Conservation (phyloP, 225 moss, liverwort and hornwort genomes). For the Anthoceros angustus region DNA sequence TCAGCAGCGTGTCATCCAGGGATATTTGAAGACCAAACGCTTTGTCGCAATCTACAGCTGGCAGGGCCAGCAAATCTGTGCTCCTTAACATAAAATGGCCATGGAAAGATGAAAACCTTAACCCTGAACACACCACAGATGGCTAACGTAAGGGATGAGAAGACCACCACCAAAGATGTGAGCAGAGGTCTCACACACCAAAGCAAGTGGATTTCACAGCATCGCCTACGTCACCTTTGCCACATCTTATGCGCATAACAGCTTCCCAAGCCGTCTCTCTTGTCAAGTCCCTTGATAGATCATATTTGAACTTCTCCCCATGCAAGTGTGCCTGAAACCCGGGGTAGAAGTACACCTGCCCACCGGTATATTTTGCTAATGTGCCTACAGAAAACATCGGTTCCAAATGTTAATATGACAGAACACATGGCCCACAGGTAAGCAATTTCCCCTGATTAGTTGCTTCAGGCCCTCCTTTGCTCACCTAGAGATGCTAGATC, state of each 20-base stretch:
- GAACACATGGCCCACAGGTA: not conserved
- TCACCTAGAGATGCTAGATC: constrained; percentile 91
- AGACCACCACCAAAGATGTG: not conserved
- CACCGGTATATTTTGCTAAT: constrained; percentile 77
- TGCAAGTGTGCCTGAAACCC: constrained; percentile 54
- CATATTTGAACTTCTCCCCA: constrained; percentile 71
- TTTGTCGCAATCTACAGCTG: constrained; percentile 95
- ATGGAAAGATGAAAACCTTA: constrained; percentile 67
- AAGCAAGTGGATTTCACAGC: not conserved
- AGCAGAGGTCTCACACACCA: not conserved
- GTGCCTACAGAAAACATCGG: constrained; percentile 30
- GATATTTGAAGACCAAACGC: constrained; percentile 77
- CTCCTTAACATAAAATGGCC: constrained; percentile 98
- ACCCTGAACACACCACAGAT: constrained; percentile 26
- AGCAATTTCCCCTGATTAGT: not conserved
- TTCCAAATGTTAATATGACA: not conserved
- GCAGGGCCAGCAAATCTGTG: constrained; percentile 84
- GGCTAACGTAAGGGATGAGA: not conserved
- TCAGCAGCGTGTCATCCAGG: constrained; percentile 80
- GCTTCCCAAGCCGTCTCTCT: constrained; percentile 99
- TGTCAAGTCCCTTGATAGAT: constrained; percentile 70
- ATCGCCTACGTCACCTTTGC: constrained; percentile 43
- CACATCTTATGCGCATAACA: constrained; percentile 87
- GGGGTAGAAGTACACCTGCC: constrained; percentile 76
- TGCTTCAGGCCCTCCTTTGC: not conserved